Evolutionary conservation across 257 asterid genomes (phyloP).

Genomic region (Petrea volubilis): DNA sequence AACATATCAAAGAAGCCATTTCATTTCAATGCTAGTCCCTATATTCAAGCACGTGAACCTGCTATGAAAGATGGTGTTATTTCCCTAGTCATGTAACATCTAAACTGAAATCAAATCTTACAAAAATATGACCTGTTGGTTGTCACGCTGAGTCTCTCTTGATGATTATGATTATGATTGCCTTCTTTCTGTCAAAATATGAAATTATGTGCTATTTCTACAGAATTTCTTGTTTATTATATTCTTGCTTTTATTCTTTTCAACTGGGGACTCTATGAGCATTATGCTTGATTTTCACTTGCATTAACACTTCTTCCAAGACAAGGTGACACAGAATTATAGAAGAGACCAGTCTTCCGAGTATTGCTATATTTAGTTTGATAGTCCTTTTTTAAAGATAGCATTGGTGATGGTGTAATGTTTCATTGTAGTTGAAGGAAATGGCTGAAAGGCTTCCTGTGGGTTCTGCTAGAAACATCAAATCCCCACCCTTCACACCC

Average conservation of each 20-base stretch:
- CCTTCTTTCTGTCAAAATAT: too few species aligned
- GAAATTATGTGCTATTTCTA: too few species aligned
- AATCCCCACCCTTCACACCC: constrained; percentile 65
- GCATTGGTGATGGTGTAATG: constrained; percentile 29
- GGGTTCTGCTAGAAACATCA: constrained; percentile 76
- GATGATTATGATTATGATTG: too few species aligned
- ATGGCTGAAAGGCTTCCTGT: constrained; percentile 99
- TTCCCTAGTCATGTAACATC: too few species aligned
- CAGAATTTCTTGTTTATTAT: neutral
- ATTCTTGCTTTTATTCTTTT: neutral
- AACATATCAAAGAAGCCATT: too few species aligned
- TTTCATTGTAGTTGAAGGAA: constrained; percentile 75
- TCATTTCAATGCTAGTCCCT: too few species aligned
- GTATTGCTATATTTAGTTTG: constrained; percentile 6
- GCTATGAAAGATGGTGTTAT: too few species aligned
- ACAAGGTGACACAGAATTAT: neutral
- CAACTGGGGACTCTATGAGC: neutral
- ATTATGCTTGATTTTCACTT: neutral
- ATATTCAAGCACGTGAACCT: too few species aligned
- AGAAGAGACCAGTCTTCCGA: neutral
- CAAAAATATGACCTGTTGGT: too few species aligned
- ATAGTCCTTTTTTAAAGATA: constrained; percentile 11
- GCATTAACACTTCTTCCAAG: neutral
- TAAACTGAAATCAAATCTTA: too few species aligned
- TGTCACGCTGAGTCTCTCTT: too few species aligned